Percentiles rank a stretch among this genome's conserved stretches.
Evolutionary conservation across 495 filamentous ascomycete genomes (phyloP).

Genomic region (Penicillium flavigenum): DNA sequence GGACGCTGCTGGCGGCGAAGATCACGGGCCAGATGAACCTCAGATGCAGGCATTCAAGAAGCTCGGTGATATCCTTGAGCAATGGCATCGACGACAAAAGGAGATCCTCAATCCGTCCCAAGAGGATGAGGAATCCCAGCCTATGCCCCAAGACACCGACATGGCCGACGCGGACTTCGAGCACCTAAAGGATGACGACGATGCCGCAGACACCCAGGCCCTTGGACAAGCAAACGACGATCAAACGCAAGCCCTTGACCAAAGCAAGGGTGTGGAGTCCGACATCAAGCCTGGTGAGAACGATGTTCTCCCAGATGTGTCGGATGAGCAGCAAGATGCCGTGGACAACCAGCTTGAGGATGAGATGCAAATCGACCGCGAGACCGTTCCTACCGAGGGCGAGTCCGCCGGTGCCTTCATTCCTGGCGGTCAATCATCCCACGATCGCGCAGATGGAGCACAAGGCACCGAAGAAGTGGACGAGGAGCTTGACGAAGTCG

Average conservation of each 20-base stretch:
- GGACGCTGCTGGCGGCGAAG: constrained; percentile 44
- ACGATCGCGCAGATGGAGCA: constrained; percentile 32
- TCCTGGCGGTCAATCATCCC: constrained; percentile 36
- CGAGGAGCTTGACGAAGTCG: constrained; percentile 68
- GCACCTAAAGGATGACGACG: constrained; percentile 80
- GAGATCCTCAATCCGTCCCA: constrained; percentile 72
- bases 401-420: constrained; percentile 46
- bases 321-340: constrained; percentile 54
- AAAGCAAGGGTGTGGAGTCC: constrained; percentile 78
- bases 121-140: constrained; percentile 56
- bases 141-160: constrained; percentile 57
- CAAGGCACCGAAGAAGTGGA: constrained; percentile 48
- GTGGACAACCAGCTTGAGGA: constrained; percentile 49
- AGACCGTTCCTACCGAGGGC: constrained; percentile 36
- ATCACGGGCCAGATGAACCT: constrained; percentile 51
- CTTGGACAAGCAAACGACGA: constrained; percentile 86
- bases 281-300: constrained; percentile 57
- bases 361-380: constrained; percentile 48
- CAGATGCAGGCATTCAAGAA: constrained; percentile 75
- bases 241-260: constrained; percentile 76
- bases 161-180: constrained; percentile 79
- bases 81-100: constrained; percentile 81
- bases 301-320: constrained; percentile 58
- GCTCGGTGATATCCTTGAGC: constrained; percentile 87
- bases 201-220: constrained; percentile 80